A percentile compares a stretch with the other conserved stretches of the same genome.
phyloP scores from a whole-genome alignment of 2,329 filamentous ascomycete species.

The Ceratocystis huliohia region DNA sequence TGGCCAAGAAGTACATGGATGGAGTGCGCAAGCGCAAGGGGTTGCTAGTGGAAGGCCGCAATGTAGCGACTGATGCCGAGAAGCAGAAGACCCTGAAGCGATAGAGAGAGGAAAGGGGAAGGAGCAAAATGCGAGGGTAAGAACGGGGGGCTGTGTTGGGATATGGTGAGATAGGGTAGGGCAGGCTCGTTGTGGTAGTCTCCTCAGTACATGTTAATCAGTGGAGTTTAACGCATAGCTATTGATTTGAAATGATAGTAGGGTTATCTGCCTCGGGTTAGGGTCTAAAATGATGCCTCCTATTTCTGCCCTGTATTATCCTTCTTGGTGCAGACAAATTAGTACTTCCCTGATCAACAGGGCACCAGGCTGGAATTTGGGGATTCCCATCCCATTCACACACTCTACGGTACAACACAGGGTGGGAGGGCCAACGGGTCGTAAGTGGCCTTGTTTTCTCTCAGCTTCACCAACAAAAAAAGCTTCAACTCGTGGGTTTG shows the following conservation, averaged over 20 bases:
- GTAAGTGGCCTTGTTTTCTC: too few relatives aligned
- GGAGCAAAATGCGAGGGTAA: not conserved
- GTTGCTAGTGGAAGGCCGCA: constrained; percentile 63
- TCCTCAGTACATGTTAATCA: not conserved
- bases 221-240: not conserved
- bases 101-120: constrained; percentile 27
- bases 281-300: not conserved
- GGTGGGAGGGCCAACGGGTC: too few relatives aligned
- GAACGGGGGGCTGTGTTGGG: not conserved
- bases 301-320: not conserved
- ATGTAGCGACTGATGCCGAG: constrained; percentile 74
- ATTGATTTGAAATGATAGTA: not conserved
- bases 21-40: constrained; percentile 77
- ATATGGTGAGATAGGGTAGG: not conserved
- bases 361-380: not conserved
- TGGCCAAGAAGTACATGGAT: constrained; percentile 94
- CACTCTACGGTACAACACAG: too few relatives aligned
- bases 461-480: not conserved
- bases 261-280: not conserved
- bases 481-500: not conserved
- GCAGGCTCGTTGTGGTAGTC: too few relatives aligned
- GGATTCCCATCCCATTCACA: not conserved
- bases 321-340: not conserved
- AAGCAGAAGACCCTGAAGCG: constrained; percentile 68
- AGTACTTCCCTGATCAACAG: not conserved